Percentiles rank a stretch among this genome's conserved stretches.
phyloP scores from a whole-genome alignment of 257 asterid species.

The Handroanthus guayacan region DNA sequence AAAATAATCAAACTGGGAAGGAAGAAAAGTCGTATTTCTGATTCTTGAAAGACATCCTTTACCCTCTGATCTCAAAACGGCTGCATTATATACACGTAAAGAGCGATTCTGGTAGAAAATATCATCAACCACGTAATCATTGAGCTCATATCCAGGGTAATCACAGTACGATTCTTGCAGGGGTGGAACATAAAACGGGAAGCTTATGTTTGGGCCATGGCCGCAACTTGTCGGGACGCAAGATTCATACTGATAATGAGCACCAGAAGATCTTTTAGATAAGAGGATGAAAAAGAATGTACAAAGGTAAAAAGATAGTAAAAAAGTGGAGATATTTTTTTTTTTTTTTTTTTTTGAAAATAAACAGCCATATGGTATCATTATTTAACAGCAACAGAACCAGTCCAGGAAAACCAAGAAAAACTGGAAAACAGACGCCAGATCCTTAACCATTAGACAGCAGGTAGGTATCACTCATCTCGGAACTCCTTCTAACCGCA shows the following conservation, averaged over 20 bases:
- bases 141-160: constrained; percentile 44
- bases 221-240: constrained; percentile 51
- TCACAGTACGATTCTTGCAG: constrained; percentile 59
- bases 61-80: not conserved
- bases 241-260: constrained; percentile 48
- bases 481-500: too few relatives aligned
- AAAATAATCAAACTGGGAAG: not conserved
- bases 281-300: constrained; percentile 43
- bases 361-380: too few relatives aligned
- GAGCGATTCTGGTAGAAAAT: constrained; percentile 41
- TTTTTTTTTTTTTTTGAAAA: too few relatives aligned
- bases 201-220: constrained; percentile 55
- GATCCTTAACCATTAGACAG: too few relatives aligned
- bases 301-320: constrained; percentile 31
- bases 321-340: not conserved
- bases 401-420: too few relatives aligned
- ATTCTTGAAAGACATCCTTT: constrained; percentile 44
- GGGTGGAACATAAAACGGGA: constrained; percentile 56
- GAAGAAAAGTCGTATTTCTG: constrained; percentile 37
- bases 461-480: too few relatives aligned
- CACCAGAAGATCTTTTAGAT: constrained; percentile 39
- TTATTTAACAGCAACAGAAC: too few relatives aligned
- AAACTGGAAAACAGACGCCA: too few relatives aligned
- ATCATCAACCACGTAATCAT: constrained; percentile 42
- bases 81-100: constrained; percentile 42